phyloP scores from a whole-genome alignment of 2,329 filamentous ascomycete genomes.

The Colletotrichum destructivum region DNA sequence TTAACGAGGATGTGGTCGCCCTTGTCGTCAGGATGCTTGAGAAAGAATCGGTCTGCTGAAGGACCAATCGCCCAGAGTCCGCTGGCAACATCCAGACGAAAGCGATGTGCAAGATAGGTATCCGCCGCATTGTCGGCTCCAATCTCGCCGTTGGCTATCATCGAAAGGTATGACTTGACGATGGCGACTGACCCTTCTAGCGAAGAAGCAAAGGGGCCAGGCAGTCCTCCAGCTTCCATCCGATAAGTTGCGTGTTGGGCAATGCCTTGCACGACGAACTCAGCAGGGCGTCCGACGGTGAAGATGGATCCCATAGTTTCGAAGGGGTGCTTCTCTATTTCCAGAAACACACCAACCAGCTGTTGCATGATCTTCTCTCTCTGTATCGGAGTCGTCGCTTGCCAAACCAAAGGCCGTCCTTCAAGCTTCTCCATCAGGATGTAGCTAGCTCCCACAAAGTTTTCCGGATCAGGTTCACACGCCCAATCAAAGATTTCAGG shows the following conservation, averaged over 20 bases:
- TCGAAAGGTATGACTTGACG: not conserved
- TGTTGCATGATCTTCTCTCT: slow-evolving; percentile 51
- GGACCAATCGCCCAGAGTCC: not conserved
- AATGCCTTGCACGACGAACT: not conserved
- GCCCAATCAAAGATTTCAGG: slow-evolving; percentile 46
- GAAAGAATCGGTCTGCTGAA: slow-evolving; percentile 50
- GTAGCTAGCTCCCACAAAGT: slow-evolving; percentile 55
- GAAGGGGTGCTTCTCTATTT: slow-evolving; percentile 52
- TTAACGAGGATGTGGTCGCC: slow-evolving; percentile 61
- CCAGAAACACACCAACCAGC: slow-evolving; percentile 50
- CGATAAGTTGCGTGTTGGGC: not conserved
- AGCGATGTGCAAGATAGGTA: slow-evolving; percentile 1
- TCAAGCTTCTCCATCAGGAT: slow-evolving; percentile 60
- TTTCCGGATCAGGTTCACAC: slow-evolving; percentile 49
- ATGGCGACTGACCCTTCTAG: not conserved
- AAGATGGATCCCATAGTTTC: slow-evolving; percentile 47
- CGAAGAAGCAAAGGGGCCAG: slow-evolving; percentile 1
- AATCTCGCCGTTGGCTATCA: slow-evolving; percentile 6
- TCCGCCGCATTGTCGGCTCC: not conserved
- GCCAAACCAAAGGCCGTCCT: slow-evolving; percentile 53
- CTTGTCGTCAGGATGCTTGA: slow-evolving; percentile 63
- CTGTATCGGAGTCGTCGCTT: slow-evolving; percentile 47
- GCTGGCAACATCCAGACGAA: not conserved
- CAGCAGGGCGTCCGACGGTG: not conserved
- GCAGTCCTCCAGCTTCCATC: not conserved